Percentiles rank a stretch among this genome's conserved stretches.
Conservation (phyloP, 352 stramenopile genomes). For the Phytophthora quininea region DNA sequence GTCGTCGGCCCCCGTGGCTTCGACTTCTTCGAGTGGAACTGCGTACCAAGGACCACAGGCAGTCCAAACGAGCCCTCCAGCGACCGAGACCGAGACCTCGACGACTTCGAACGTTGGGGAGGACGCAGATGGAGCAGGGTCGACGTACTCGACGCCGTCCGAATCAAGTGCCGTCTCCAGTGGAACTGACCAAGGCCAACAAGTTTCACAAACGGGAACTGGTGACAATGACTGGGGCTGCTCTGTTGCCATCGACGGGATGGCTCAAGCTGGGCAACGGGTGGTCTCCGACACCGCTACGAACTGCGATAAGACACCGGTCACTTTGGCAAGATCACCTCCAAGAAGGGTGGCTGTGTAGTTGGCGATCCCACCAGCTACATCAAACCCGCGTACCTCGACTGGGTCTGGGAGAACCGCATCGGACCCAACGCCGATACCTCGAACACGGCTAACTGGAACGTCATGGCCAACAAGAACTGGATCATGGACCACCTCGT, state of each 20-base stretch:
- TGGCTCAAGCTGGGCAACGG: background rate
- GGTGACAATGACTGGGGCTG: background rate
- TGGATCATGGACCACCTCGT: slow-evolving; percentile 39
- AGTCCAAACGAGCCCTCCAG: too few species aligned
- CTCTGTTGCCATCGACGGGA: background rate
- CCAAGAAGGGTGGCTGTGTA: background rate
- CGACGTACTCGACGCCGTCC: background rate
- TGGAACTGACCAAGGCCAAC: too few species aligned
- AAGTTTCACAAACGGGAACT: too few species aligned
- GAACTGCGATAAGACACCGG: background rate
- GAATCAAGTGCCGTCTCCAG: background rate
- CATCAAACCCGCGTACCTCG: background rate
- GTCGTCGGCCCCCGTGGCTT: background rate
- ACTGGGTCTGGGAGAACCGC: slow-evolving; percentile 1
- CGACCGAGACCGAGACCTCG: background rate
- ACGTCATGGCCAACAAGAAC: slow-evolving; percentile 1
- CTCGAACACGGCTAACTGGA: slow-evolving; percentile 1
- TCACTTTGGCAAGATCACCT: background rate
- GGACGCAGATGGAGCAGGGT: background rate
- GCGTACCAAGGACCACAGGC: too few species aligned
- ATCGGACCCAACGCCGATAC: background rate
- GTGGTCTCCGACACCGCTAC: background rate
- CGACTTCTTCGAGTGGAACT: background rate
- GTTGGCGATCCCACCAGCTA: background rate
- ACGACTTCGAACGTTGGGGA: background rate